Evolutionary conservation across 2,329 filamentous ascomycete species (phyloP).

Genomic region (Hortaea werneckii): DNA sequence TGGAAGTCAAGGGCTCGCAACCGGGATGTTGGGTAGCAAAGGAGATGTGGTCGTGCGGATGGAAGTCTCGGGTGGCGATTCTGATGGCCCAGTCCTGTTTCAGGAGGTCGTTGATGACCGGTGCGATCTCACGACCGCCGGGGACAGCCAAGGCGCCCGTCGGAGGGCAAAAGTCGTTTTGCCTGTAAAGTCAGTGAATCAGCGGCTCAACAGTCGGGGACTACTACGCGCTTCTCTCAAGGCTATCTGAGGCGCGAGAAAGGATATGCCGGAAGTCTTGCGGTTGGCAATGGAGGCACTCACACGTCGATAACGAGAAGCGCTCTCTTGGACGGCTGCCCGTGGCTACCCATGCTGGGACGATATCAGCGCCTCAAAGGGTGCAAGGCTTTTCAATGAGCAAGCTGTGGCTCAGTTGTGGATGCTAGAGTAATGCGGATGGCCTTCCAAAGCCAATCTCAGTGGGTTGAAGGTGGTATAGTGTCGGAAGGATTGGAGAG

Average conservation of each 20-base stretch:
- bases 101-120: conserved; percentile 66
- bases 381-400: not conserved
- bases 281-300: not conserved
- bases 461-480: no score
- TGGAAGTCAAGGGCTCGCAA: conserved; percentile 58
- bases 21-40: conserved; percentile 71
- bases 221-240: no score
- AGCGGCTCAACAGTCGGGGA: not conserved
- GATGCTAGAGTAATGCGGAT: not conserved
- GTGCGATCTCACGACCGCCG: conserved; percentile 58
- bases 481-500: no score
- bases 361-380: not conserved
- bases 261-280: no score
- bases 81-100: conserved; percentile 59
- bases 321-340: not conserved
- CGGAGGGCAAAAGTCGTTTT: conserved; percentile 90
- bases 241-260: no score
- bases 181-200: conserved; percentile 26
- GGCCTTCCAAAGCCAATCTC: not conserved
- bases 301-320: not conserved
- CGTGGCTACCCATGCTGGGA: not conserved
- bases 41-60: conserved; percentile 73
- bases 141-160: conserved; percentile 73
- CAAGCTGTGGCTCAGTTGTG: not conserved
- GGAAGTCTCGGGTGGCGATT: conserved; percentile 87